Percentiles rank a stretch among this genome's conserved stretches.
Conservation (phyloP, 495 filamentous ascomycete species). For the Aspergillus sparsus region DNA sequence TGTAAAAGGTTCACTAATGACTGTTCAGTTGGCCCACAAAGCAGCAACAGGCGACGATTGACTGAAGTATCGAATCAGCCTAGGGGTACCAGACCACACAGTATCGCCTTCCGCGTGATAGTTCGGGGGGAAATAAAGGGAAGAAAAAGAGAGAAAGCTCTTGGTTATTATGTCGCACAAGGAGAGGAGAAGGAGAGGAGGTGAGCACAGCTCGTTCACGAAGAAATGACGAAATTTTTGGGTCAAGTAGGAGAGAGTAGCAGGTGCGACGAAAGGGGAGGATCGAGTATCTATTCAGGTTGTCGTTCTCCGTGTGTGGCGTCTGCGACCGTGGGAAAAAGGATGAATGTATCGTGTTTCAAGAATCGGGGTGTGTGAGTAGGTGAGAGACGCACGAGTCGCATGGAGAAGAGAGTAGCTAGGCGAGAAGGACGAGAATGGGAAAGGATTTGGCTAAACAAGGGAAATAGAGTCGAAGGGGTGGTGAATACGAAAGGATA, state of each 20-base stretch:
- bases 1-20: background rate
- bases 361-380: slow-evolving; percentile 30
- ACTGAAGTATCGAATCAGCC: background rate
- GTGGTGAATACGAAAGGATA: slow-evolving; percentile 32
- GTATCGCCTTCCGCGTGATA: background rate
- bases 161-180: background rate
- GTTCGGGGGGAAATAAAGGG: too few species aligned
- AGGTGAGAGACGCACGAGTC: slow-evolving; percentile 35
- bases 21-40: background rate
- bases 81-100: background rate
- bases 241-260: background rate
- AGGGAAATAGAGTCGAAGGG: slow-evolving; percentile 34
- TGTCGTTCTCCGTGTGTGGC: slow-evolving; percentile 18
- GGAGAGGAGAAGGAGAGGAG: background rate
- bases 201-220: background rate
- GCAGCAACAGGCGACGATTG: background rate
- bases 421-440: slow-evolving; percentile 21
- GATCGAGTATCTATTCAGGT: slow-evolving; percentile 23
- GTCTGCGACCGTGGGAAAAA: slow-evolving; percentile 32
- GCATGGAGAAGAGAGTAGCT: slow-evolving; percentile 38
- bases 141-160: background rate
- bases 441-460: slow-evolving; percentile 24
- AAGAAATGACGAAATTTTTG: background rate
- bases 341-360: slow-evolving; percentile 27
- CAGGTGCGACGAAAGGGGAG: background rate